Conservation (phyloP, 495 filamentous ascomycete species). For the Talaromyces borbonicus region DNA sequence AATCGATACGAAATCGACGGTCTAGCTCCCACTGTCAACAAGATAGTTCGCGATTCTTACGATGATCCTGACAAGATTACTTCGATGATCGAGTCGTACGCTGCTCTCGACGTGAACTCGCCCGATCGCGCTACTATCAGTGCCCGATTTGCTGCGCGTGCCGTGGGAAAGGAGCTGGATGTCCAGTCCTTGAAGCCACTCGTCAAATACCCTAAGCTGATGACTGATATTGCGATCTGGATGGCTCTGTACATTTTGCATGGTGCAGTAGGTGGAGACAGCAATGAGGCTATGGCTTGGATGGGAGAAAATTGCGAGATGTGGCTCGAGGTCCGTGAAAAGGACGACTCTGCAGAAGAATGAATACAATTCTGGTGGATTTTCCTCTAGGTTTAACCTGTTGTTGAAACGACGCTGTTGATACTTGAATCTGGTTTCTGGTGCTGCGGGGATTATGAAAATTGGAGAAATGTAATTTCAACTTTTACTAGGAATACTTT, state of each 20-base stretch:
- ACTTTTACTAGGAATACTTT: neutral
- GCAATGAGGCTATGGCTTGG: neutral
- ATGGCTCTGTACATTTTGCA: neutral
- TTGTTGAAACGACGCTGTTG: too few species aligned
- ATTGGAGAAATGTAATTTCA: neutral
- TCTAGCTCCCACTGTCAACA: neutral
- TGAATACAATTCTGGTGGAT: too few species aligned
- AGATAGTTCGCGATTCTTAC: neutral
- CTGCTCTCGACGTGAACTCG: neutral
- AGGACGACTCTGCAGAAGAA: too few species aligned
- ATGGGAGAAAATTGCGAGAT: neutral
- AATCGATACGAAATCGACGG: neutral
- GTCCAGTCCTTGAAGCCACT: neutral
- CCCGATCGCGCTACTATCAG: constrained; percentile 1
- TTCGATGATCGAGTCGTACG: neutral
- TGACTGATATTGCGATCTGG: neutral
- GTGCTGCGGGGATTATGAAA: neutral
- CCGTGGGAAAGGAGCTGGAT: neutral
- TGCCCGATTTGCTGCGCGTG: neutral
- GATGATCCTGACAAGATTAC: neutral
- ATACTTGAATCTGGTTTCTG: neutral
- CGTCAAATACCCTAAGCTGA: neutral
- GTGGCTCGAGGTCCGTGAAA: neutral
- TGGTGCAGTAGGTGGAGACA: neutral
- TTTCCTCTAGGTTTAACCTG: too few species aligned